Base-by-base conservation (phyloP, 805 yeast species). In the Candida sakaeoensis region DNA sequence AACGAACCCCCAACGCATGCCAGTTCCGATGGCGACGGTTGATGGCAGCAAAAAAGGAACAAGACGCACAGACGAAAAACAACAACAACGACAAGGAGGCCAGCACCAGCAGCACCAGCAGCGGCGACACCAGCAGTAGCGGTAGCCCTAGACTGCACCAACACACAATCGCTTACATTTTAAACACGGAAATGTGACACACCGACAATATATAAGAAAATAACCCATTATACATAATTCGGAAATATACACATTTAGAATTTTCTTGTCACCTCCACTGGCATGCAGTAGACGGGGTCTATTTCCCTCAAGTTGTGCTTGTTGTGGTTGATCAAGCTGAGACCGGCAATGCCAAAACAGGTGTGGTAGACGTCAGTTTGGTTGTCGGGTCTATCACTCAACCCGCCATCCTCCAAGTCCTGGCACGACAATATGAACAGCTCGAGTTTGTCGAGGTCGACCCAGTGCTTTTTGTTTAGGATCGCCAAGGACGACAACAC, bases 331-430 rank as follows among this genome's bases (percentile, higher is more conserved):
- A 90, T 69, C 39, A 93, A 61, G 53, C 95, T 81, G 42, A 93
- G 66, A 0, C 96, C 99, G 0, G 96, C 83, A 15, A 91, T 64
- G 0, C 96, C 96, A 61, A 93, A 93, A 13, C 82, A 70, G 0
- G 99, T 93, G 57, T 93, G 99, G 56, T 79, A 93, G 0, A 93
- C 93, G 57, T 93, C 99, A 1, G 82, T 90, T 58, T 84, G 88
- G 55, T 95, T 89, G 33, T 82, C 96, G 8, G 88, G 85, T 17
- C 99, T 68, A 60, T 93, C 99, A 43, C 95, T 81, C 28, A 93
- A 82, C 0, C 99, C 99, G 23, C 99, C 99, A 9, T 65, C 68
- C 7, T 74, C 78, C 1, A 57, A 57, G 58, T 91, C 96, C 58
- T 93, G 99, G 34, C 93, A 80, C 2, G 58, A 54, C 28, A 91